Evolutionary conservation across 495 filamentous ascomycete genomes (phyloP).

Genomic region (Aspergillus cristatus): DNA sequence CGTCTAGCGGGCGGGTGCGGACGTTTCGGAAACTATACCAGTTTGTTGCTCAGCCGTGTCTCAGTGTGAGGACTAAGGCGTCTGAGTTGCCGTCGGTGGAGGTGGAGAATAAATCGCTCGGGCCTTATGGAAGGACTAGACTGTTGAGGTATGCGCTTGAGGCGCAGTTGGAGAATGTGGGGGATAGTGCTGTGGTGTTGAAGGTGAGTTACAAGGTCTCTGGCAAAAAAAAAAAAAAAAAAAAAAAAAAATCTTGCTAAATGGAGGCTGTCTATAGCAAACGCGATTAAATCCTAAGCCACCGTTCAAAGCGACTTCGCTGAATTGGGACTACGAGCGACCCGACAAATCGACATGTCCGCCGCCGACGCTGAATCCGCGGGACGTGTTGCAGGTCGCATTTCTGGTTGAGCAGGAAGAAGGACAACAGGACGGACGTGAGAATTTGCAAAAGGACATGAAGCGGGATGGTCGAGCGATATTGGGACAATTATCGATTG

Average conservation of each 20-base stretch:
- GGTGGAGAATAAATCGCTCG: constrained; percentile 34
- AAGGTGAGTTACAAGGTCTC: too few relatives aligned
- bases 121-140: constrained; percentile 37
- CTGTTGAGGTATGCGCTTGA: constrained; percentile 59
- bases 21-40: constrained; percentile 96
- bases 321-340: constrained; percentile 46
- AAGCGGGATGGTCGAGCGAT: constrained; percentile 52
- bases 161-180: constrained; percentile 90
- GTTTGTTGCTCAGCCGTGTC: constrained; percentile 80
- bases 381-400: constrained; percentile 85
- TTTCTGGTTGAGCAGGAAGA: constrained; percentile 70
- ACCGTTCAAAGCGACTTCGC: constrained; percentile 45
- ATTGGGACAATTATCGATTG: constrained; percentile 74
- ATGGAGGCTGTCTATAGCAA: constrained; percentile 23
- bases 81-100: constrained; percentile 45
- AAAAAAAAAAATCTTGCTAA: too few relatives aligned
- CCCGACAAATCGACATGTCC: constrained; percentile 18
- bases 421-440: constrained; percentile 37
- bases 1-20: constrained; percentile 59
- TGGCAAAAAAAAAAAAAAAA: too few relatives aligned
- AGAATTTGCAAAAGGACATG: constrained; percentile 37
- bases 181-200: constrained; percentile 39
- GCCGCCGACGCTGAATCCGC: constrained; percentile 64
- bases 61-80: constrained; percentile 85
- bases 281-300: constrained; percentile 44